A percentile compares a stretch with the other conserved stretches of the same genome.
These are phyloP conservation scores for Selaginella moellendorffii DNA, from an alignment of 75 land plant genomes.

Conservation along the genomic window DNA sequence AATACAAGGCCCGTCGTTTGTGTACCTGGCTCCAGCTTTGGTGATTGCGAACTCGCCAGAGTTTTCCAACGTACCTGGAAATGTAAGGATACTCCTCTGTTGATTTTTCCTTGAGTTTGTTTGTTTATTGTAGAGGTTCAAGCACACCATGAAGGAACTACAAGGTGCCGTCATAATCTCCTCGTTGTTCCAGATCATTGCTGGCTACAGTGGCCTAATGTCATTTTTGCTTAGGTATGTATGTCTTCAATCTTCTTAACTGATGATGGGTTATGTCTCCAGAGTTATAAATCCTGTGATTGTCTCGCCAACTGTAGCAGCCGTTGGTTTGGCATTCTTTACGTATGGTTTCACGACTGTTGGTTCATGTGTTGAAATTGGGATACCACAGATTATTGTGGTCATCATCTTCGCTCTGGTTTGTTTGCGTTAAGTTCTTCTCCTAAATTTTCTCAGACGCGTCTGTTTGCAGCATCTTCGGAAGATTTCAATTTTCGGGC, in stretches of 20 bases:
- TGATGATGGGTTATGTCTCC: conserved; percentile 34
- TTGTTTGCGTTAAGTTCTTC: conserved; percentile 13
- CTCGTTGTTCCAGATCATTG: conserved; percentile 52
- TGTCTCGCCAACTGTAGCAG: conserved; percentile 93
- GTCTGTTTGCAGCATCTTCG: conserved; percentile 93
- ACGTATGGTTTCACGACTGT: conserved; percentile 87
- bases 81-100: no score
- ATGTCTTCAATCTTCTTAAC: conserved; percentile 45
- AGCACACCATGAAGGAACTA: conserved; percentile 81
- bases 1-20: conserved; percentile 4
- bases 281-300: conserved; percentile 88
- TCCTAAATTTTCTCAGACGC: neutral
- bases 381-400: conserved; percentile 57
- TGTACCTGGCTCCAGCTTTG: conserved; percentile 6
- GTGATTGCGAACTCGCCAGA: conserved; percentile 6
- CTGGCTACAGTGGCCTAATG: conserved; percentile 91
- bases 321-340: conserved; percentile 83
- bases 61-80: neutral
- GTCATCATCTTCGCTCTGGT: conserved; percentile 73
- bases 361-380: conserved; percentile 74
- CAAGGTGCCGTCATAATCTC: conserved; percentile 93
- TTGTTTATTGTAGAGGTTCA: conserved; percentile 45
- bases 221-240: conserved; percentile 79
- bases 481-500: conserved; percentile 53
- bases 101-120: neutral